Evolutionary conservation across 1,139 yeast species (phyloP).

Genomic region (Trichomonascaceae sp.): DNA sequence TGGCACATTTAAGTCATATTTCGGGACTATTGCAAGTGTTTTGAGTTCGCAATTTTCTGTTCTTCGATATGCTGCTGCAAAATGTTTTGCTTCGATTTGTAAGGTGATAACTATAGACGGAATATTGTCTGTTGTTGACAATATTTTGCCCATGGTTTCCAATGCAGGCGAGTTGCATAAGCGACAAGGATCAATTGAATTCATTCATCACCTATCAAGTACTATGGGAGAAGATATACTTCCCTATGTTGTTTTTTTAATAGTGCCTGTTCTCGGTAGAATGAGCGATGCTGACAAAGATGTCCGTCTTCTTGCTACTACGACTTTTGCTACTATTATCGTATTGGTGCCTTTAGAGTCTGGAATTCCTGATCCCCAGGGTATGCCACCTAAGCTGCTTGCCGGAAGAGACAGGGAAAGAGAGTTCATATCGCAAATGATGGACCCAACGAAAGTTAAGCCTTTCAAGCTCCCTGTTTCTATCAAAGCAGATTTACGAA

Average conservation of each 20-base stretch:
- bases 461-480: constrained; percentile 86
- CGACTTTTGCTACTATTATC: constrained; percentile 93
- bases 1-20: constrained; percentile 41
- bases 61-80: constrained; percentile 83
- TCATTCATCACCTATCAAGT: constrained; percentile 75
- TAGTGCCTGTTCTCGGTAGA: constrained; percentile 93
- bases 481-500: constrained; percentile 86
- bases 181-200: constrained; percentile 92
- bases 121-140: constrained; percentile 73
- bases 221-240: constrained; percentile 85
- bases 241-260: constrained; percentile 91
- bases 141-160: constrained; percentile 71
- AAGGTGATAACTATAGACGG: constrained; percentile 66
- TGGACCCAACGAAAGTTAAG: constrained; percentile 92
- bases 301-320: constrained; percentile 85
- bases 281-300: constrained; percentile 95
- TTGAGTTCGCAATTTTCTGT: constrained; percentile 69
- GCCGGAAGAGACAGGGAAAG: constrained; percentile 91
- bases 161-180: constrained; percentile 71
- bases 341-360: constrained; percentile 95
- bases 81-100: constrained; percentile 79
- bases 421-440: constrained; percentile 93
- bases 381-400: constrained; percentile 77
- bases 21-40: constrained; percentile 53
- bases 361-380: constrained; percentile 94